Evolutionary conservation across 2,329 filamentous ascomycete species (phyloP), one percentile per base, ranked within the genome.

Genomic region (Aureobasidium vineae): DNA sequence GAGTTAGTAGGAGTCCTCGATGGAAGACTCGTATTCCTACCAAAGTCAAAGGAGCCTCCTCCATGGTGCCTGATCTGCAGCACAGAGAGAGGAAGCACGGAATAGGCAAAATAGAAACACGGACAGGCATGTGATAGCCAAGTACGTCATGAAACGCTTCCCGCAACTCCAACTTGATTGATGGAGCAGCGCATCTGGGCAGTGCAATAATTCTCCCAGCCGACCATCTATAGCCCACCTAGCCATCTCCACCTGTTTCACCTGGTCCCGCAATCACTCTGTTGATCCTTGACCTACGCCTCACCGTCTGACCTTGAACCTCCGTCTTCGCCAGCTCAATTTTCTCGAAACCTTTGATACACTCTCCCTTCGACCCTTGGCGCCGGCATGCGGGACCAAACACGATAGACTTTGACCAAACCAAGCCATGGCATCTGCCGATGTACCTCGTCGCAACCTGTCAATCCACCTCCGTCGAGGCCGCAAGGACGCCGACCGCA

Each of bases 11-110:
- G 19, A 7, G 15, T 11, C 15, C 6, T 15, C 16, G 43, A 38
- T 21, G 21, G 23, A 19, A 21, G 8, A 19, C 16, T 38, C 23
- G 16, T 26, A 6, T 21, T 21, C 75, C 67, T 80, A 88, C 88
- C 79, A 89, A 82, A 73, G 84, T 88, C 70, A 92, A 78, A 50
- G 88, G 84, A 66, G 90, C 85, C 36, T 84, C 82, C 75, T 92
- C 90, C 90, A 92, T 92, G 60, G 57, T 67, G 28, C 40, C 65
- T 63, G 59, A 61, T 49, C 57, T 47, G 41, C 57, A 49, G 54
- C 54, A 21, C 28, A 26, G 36, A 56, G 10, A 16, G 45, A 8
- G 15, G 45, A 28, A 16, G 45, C 23, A 28, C 45, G 10, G 19
- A 19, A 53, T 53, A 53, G 50, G 50, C 50, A 53, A 21, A 33